Percentiles rank a stretch among this genome's conserved stretches.
Evolutionary conservation across 495 filamentous ascomycete species (phyloP).

Genomic region (Patellaria atrata): DNA sequence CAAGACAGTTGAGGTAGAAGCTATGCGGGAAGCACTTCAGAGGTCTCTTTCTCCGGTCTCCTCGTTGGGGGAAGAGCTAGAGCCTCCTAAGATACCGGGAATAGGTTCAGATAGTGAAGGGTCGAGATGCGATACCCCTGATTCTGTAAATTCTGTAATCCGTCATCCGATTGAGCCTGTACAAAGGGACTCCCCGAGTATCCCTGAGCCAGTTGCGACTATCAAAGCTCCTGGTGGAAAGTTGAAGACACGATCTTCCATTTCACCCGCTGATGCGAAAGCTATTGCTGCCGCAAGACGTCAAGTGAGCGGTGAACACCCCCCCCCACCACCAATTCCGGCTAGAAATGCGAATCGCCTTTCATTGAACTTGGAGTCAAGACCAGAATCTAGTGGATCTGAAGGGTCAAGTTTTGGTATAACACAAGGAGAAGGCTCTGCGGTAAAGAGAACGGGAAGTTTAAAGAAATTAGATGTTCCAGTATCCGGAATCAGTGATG

Average conservation of each 20-base stretch:
- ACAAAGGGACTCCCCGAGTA: constrained; percentile 35
- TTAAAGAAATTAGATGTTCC: constrained; percentile 52
- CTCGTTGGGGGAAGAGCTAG: constrained; percentile 39
- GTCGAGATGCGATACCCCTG: constrained; percentile 57
- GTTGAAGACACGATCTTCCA: constrained; percentile 79
- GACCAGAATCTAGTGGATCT: constrained; percentile 9
- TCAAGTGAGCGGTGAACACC: constrained; percentile 52
- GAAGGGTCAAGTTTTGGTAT: background rate
- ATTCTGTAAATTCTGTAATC: constrained; percentile 89
- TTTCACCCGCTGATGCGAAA: constrained; percentile 69
- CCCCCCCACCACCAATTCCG: constrained; percentile 26
- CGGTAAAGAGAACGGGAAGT: constrained; percentile 1
- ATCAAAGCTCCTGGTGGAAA: constrained; percentile 78
- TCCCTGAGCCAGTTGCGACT: constrained; percentile 78
- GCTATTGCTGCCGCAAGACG: constrained; percentile 79
- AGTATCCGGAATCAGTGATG: constrained; percentile 34
- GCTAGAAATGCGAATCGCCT: constrained; percentile 19
- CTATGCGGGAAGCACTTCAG: constrained; percentile 36
- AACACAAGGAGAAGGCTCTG: too few relatives aligned
- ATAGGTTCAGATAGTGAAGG: constrained; percentile 38
- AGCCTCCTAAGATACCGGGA: constrained; percentile 33
- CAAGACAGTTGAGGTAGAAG: constrained; percentile 32
- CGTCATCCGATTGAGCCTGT: constrained; percentile 46
- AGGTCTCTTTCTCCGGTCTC: constrained; percentile 54
- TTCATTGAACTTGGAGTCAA: constrained; percentile 16